phyloP scores from a whole-genome alignment of 495 filamentous ascomycete species.

The Neurospora sp. region DNA sequence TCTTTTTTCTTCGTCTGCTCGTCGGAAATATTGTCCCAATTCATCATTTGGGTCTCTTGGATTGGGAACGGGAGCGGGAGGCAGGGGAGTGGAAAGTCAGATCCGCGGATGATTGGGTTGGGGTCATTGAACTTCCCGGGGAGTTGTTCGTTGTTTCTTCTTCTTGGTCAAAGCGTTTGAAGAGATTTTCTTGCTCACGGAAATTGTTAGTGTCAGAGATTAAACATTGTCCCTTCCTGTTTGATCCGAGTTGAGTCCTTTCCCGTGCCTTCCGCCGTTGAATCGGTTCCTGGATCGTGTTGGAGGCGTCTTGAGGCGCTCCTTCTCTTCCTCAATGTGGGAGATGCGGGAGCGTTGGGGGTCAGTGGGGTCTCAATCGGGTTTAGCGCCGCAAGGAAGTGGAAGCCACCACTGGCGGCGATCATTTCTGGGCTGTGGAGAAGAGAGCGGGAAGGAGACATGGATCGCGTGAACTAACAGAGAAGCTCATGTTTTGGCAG shows the following conservation, averaged over 20 bases:
- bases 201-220: neutral
- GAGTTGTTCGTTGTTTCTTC: neutral
- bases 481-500: neutral
- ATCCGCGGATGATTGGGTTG: neutral
- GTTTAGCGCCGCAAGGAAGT: neutral
- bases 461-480: neutral
- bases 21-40: neutral
- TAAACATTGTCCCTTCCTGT: neutral
- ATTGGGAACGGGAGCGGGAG: neutral
- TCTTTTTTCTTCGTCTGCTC: neutral
- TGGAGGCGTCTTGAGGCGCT: neutral
- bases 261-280: neutral
- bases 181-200: neutral
- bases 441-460: neutral
- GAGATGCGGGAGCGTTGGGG: neutral
- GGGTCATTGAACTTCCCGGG: neutral
- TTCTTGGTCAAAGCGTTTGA: neutral
- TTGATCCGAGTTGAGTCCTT: neutral
- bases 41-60: neutral
- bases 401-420: neutral
- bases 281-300: neutral
- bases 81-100: neutral
- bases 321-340: neutral
- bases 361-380: neutral
- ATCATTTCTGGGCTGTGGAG: neutral